Conservation (phyloP, 495 filamentous ascomycete genomes). For the Hypoxylon trugodes region DNA sequence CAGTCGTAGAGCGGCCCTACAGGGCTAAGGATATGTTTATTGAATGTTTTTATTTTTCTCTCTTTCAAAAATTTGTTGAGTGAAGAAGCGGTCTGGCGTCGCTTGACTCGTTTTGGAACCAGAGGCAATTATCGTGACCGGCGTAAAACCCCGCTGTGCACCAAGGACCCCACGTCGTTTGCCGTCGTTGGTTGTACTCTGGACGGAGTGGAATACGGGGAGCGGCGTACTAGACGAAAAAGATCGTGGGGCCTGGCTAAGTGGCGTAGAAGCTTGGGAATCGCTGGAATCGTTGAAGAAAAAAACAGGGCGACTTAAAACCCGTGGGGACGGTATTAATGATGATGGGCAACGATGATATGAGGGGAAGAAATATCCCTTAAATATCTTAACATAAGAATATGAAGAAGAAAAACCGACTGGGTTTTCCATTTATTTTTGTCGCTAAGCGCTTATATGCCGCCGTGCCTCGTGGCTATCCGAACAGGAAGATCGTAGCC, state of each 20-base stretch:
- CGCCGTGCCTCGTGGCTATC: slow-evolving; percentile 26
- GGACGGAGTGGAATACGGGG: slow-evolving; percentile 24
- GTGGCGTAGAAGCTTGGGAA: background rate
- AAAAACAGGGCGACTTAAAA: slow-evolving; percentile 9
- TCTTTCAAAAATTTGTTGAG: slow-evolving; percentile 35
- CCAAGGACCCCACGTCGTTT: slow-evolving; percentile 31
- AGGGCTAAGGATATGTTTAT: slow-evolving; percentile 26
- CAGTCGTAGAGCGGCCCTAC: slow-evolving; percentile 1
- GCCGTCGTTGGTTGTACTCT: slow-evolving; percentile 17
- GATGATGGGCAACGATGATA: slow-evolving; percentile 3
- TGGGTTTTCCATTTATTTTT: slow-evolving; percentile 8
- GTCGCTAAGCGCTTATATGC: slow-evolving; percentile 12
- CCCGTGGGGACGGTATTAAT: slow-evolving; percentile 9
- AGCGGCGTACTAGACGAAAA: background rate
- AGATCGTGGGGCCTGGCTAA: slow-evolving; percentile 18
- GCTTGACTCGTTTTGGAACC: slow-evolving; percentile 37
- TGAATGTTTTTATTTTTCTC: slow-evolving; percentile 18
- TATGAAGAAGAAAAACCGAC: background rate
- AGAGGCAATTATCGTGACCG: slow-evolving; percentile 37
- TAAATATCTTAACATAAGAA: slow-evolving; percentile 1
- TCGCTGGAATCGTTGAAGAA: slow-evolving; percentile 11
- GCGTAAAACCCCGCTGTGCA: slow-evolving; percentile 28
- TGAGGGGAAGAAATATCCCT: slow-evolving; percentile 7
- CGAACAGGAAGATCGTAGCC: slow-evolving; percentile 28
- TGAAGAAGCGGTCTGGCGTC: slow-evolving; percentile 41